Conservation (phyloP, 1,139 yeast species). For the Pichia sp. region DNA sequence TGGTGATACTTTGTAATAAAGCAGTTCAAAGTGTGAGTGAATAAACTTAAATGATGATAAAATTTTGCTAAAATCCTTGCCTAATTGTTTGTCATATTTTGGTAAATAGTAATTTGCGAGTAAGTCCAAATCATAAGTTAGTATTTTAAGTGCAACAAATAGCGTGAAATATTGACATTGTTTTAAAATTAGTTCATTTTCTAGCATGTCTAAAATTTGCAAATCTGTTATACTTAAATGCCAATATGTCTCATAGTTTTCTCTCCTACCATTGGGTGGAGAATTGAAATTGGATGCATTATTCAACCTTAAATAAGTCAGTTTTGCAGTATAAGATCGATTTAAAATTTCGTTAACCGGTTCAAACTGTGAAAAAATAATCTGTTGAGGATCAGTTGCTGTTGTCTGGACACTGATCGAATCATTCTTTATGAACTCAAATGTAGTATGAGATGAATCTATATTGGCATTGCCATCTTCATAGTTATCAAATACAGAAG, state of each 20-base stretch:
- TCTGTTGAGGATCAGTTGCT: background rate
- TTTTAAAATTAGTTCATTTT: background rate
- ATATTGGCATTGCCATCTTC: background rate
- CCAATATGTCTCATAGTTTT: slow-evolving; percentile 9
- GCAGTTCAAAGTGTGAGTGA: background rate
- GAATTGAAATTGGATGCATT: background rate
- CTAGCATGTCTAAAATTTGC: background rate
- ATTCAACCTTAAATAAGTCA: slow-evolving; percentile 2
- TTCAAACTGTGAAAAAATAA: slow-evolving; percentile 8
- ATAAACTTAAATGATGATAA: background rate
- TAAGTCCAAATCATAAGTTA: background rate
- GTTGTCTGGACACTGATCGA: background rate
- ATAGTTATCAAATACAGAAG: background rate
- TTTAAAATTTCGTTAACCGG: slow-evolving; percentile 9
- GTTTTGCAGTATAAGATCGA: background rate
- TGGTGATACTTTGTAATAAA: background rate
- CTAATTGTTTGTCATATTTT: background rate
- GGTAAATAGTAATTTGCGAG: background rate
- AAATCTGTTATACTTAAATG: background rate
- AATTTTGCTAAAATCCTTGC: background rate
- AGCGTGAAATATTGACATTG: background rate
- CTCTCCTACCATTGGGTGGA: background rate
- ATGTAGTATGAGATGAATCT: background rate
- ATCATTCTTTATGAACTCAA: background rate
- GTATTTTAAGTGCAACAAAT: background rate